Conservation (phyloP, 768 basidiomycete species). For the Leccinum ochraceum region DNA sequence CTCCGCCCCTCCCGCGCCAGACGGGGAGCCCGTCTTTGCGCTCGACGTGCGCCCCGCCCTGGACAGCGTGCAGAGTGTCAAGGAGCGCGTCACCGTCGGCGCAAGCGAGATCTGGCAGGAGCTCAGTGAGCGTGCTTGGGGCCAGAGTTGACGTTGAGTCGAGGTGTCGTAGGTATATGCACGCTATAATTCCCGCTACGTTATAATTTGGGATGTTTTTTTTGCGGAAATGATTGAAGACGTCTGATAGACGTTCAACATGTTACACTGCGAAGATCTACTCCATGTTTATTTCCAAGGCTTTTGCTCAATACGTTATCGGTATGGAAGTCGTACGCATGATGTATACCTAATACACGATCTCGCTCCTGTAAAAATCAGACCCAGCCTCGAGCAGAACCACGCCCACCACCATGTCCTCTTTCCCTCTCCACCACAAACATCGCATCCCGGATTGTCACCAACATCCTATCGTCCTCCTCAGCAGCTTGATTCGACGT, state of each 20-base stretch:
- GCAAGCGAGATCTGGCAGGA: conserved; percentile 68
- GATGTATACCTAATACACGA: too few relatives aligned
- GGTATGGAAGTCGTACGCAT: too few relatives aligned
- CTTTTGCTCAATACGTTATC: conserved; percentile 21
- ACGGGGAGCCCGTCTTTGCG: conserved; percentile 93
- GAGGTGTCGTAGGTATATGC: conserved; percentile 4
- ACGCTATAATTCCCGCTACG: too few relatives aligned
- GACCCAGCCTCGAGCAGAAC: conserved; percentile 42
- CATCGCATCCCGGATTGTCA: conserved; percentile 80
- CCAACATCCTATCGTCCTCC: conserved; percentile 56
- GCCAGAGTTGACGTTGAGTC: conserved; percentile 13
- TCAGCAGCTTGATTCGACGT: conserved; percentile 42
- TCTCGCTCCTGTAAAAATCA: too few relatives aligned
- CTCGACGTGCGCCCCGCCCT: conserved; percentile 95
- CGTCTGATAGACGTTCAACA: too few relatives aligned
- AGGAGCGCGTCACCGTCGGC: conserved; percentile 68
- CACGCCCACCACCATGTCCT: conserved; percentile 64
- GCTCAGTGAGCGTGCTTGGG: conserved; percentile 34
- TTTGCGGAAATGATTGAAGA: too few relatives aligned
- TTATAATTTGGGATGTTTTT: too few relatives aligned
- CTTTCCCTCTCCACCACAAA: conserved; percentile 84
- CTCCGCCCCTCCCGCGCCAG: conserved; percentile 83
- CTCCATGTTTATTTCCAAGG: conserved; percentile 23
- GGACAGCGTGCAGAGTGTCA: conserved; percentile 78
- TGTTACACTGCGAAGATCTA: too few relatives aligned